A percentile compares a stretch with the other conserved stretches of the same genome.
Conservation (phyloP, 2,329 filamentous ascomycete species). For the Claviceps pusilla region DNA sequence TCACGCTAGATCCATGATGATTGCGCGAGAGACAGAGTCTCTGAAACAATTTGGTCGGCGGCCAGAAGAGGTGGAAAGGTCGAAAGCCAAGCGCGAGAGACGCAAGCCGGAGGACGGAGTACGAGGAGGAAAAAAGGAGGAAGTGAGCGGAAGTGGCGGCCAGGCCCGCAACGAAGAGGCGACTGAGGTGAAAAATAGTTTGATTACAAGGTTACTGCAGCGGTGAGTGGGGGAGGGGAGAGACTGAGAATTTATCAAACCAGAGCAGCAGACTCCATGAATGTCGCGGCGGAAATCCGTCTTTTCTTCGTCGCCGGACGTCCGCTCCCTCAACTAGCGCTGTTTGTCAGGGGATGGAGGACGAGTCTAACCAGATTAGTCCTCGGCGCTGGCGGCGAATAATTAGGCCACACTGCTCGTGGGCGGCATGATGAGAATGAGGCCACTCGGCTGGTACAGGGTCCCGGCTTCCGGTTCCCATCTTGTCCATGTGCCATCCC, state of each 20-base stretch:
- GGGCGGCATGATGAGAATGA: conserved; percentile 18
- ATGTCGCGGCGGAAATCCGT: background rate
- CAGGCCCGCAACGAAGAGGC: background rate
- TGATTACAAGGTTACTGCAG: background rate
- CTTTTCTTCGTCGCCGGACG: background rate
- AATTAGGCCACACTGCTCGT: conserved; percentile 2
- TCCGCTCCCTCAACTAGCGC: background rate
- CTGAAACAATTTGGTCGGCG: background rate
- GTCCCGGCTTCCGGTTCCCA: conserved; percentile 18
- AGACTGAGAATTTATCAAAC: conserved; percentile 8
- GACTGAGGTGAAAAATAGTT: background rate
- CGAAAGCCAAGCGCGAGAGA: background rate
- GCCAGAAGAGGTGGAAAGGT: background rate
- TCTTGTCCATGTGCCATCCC: conserved; percentile 5
- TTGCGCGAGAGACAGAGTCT: background rate
- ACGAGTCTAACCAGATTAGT: background rate
- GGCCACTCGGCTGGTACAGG: conserved; percentile 15
- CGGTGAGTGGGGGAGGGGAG: background rate
- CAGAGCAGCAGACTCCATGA: background rate
- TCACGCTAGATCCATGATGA: conserved; percentile 22
- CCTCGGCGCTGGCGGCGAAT: too few relatives aligned
- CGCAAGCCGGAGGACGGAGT: background rate
- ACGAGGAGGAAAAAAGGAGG: background rate
- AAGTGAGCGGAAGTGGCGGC: background rate
- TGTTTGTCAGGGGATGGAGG: background rate